Evolutionary conservation across 2,329 filamentous ascomycete genomes (phyloP), one percentile per base, ranked within the genome.

Genomic region (Penicillium sp.): DNA sequence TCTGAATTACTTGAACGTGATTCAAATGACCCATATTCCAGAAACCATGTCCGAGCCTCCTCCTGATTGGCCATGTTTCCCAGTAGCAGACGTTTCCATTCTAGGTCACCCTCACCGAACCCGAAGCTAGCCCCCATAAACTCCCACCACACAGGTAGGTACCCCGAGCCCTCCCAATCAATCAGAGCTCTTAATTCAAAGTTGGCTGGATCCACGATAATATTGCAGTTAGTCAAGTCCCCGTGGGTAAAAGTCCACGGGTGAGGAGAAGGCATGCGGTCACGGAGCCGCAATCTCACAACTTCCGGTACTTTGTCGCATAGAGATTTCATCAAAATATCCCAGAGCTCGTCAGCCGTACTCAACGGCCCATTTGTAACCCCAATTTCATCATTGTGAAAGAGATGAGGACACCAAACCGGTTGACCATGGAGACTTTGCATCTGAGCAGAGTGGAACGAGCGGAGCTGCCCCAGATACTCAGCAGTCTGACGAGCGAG

Each of bases 131-230:
- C 38, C 21, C 47, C 57, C 0, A 52, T 57, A 61, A 63, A 68
- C n/a, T 70, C 64, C 72, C 70, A 75, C 74, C 73, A 78, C 23
- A 71, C 73, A n/a, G 73, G 76, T 19, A 71, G 72, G 51, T 74
- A 78, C 2, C 71, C 72, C 23, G 68, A 62, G 33, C 45, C 61
- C 63, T 78, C 74, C 76, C 74, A 78, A 43, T 78, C 74, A 60
- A 79, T 64, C 37, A 77, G 75, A 23, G 71, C 75, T 10, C 69
- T 67, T n/a, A 78, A 57, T 42, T 68, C 65, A 17, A 72, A 71
- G 54, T 70, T 62, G 8, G 15, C 13, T 17, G 47, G 40, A 41
- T 73, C 63, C 37, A 75, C 72, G 51, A 79, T 76, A 49, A 79
- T 75, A 49, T 78, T 78, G 6, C 68, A 64, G 35, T 64, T 62